Evolutionary conservation across 2,329 filamentous ascomycete species (phyloP), one percentile per base, ranked within the genome.

Genomic region (Fusarium sp.): DNA sequence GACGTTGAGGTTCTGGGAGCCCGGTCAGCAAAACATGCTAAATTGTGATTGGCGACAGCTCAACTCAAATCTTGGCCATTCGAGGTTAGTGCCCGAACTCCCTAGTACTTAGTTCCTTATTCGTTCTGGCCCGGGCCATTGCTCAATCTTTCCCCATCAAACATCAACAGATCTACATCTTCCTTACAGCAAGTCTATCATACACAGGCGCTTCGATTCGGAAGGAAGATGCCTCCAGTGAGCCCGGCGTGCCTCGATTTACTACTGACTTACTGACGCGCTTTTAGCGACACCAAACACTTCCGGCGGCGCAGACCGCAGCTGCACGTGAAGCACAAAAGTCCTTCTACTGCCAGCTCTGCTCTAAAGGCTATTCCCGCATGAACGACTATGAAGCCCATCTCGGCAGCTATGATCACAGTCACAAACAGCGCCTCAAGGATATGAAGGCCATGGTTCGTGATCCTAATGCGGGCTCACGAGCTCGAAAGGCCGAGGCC

Each of bases 371-470:
- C 75, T 99, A 98, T 82, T 90, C 91, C 3, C 94, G 96, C 59
- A 95, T 97, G 86, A 95, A 97, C 78, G 95, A 98, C 79, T 98
- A 97, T 79, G 95, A 98, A 81, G 92, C 94, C 10, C 96, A 99
- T 79, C 92, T 98, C 60, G 90, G 90, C 69, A 96, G 92, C 75
- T 98, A 98, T 81, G 96, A 98, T 78, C 96, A 99, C 81, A 92
- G 93, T 74, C 96, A 99, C 81, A 94, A 94, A 79, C 94, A 97
- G 83, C 91, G 93, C 52, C 87, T 94, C 62, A 93, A 93, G 80
- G 92, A 96, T 75, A 94, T 95, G 92, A 94, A 94, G 81, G 90
- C 92, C 75, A 91, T 94, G 84, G 90, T 92, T 32, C 89, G 91
- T 72, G 91, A 94, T 71, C 90, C 92, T 3, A 86, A 85, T 57